Conservation (phyloP, 2,329 filamentous ascomycete species). For the Sordariomycetes sp. region DNA sequence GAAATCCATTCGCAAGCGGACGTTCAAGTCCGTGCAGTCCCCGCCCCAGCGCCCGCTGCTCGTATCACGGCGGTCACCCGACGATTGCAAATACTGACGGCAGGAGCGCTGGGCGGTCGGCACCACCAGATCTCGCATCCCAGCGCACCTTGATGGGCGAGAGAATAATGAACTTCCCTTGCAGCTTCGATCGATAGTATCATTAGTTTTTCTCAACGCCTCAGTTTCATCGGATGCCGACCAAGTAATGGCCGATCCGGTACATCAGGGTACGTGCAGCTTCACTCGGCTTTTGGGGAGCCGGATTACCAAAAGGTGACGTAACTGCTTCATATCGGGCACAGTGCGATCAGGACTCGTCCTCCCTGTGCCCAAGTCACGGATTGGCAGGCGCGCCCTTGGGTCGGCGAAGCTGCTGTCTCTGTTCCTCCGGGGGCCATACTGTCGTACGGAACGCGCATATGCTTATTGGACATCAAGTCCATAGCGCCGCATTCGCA, state of each 20-base stretch:
- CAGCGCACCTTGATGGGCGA: neutral
- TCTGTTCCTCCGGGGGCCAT: neutral
- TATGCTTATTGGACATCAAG: neutral
- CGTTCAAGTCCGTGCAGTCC: neutral
- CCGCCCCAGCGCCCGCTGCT: neutral
- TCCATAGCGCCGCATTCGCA: neutral
- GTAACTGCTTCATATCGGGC: constrained; percentile 2
- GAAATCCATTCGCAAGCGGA: neutral
- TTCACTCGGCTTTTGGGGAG: neutral
- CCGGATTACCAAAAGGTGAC: constrained; percentile 2
- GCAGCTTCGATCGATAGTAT: neutral
- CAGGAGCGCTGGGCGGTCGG: neutral
- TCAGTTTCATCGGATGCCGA: neutral
- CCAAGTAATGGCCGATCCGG: neutral
- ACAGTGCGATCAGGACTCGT: constrained; percentile 1
- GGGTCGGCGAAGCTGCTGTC: neutral
- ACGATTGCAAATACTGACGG: neutral
- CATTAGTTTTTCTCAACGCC: neutral
- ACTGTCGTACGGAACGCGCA: neutral
- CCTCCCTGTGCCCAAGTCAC: neutral
- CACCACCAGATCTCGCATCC: neutral
- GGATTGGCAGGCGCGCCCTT: neutral
- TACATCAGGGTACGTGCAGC: neutral
- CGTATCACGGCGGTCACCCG: neutral
- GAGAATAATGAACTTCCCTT: neutral